Base-by-base conservation (phyloP, 192 early-diverging fungal genomes). In the Glomus cerebriforme region DNA sequence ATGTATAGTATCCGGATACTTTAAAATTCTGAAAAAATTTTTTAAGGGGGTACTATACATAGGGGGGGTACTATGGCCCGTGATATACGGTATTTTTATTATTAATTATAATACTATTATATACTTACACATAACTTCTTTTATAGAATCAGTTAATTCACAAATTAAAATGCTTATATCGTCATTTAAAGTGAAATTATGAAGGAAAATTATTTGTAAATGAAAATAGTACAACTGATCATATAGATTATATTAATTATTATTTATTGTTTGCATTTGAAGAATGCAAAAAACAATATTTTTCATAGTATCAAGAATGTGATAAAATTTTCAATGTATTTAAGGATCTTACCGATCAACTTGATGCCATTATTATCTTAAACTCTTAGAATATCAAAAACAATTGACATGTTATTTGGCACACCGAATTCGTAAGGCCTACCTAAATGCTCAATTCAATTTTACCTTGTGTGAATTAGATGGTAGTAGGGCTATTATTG, bases 321-420 rank as follows among this genome's bases (percentile, higher is more conserved):
- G 62, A 64, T 13, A 64, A 29, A 27, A 12, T 43, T 63, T 64
- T 64, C 29, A 29, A 64, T 29, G 7, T 64, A 13, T 64, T 64
- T 29, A 64, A 64, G 6, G 62, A 64, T 29, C 62, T 64, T 64
- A 29, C 0, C 10, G 29, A 64, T 64, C 5, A 64, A 64, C 62
- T 64, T 64, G 62, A 64, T 64, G 13, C 13, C 8, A 31, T 64
- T 31, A 64, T 64, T 26, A 64, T 64, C 7, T 2, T 29, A 64
- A n/a, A n/a, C n/a, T n/a, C n/a, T n/a, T n/a, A n/a, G n/a, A n/a
- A n/a, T n/a, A n/a, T n/a, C n/a, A n/a, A 64, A 29, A 64, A 32
- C 62, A 64, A 64, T 64, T 64, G 12, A 64, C 62, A 64, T 64
- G 26, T 64, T 64, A 64, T 29, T 64, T 64, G 9, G 62, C 62